phyloP scores from a whole-genome alignment of 345 rosid genomes.

The Abelmoschus esculentus region DNA sequence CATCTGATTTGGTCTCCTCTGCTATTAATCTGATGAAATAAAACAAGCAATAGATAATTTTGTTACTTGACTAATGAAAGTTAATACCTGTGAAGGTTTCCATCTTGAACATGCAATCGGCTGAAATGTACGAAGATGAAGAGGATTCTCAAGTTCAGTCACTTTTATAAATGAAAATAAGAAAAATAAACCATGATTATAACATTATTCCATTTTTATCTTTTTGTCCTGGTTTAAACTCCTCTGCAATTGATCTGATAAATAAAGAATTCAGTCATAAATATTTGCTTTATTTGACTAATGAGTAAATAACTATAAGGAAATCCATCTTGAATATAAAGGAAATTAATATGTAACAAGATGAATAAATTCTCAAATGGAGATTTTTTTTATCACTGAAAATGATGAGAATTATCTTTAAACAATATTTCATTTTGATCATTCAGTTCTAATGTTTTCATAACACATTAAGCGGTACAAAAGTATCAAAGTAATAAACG shows the following conservation, averaged over 20 bases:
- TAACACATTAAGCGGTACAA: background rate
- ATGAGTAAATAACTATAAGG: background rate
- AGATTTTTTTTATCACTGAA: background rate
- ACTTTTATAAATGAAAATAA: background rate
- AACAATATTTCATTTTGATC: background rate
- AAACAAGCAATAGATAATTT: conserved; percentile 15
- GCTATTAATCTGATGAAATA: conserved; percentile 37
- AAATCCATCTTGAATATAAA: background rate
- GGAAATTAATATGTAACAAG: background rate
- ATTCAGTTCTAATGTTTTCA: background rate
- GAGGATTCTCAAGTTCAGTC: background rate
- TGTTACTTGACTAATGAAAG: background rate
- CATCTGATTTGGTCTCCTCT: conserved; percentile 29
- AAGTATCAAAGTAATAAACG: background rate
- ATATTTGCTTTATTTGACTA: background rate
- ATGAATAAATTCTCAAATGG: background rate
- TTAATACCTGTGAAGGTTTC: background rate
- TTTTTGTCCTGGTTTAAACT: conserved; percentile 12
- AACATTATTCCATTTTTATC: background rate
- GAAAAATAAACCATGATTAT: background rate
- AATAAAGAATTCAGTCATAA: conserved; percentile 17
- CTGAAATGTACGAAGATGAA: background rate
- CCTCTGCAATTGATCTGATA: conserved; percentile 38
- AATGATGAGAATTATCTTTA: background rate
- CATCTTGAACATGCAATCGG: background rate